Evolutionary conservation across 192 early-diverging fungal genomes (phyloP).

Genomic region (Backusella australiensis): DNA sequence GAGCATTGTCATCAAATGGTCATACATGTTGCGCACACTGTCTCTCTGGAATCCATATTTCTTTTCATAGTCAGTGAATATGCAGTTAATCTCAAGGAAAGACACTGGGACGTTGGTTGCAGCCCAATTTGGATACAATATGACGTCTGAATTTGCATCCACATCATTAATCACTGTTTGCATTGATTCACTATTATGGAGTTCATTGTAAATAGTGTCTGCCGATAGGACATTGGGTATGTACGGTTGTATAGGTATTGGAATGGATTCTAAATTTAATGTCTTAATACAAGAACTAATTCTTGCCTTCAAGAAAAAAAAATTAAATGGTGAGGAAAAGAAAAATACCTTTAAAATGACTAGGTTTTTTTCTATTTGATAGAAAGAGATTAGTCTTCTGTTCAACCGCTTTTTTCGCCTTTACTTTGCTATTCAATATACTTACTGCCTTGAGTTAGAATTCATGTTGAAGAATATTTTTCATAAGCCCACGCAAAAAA

Average conservation of each 20-base stretch:
- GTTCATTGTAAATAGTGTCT: slow-evolving; percentile 9
- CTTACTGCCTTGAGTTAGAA: background rate
- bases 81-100: slow-evolving; percentile 44
- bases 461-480: background rate
- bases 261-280: background rate
- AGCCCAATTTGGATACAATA: slow-evolving; percentile 21
- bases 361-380: slow-evolving; percentile 6
- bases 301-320: background rate
- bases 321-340: background rate
- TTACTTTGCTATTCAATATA: background rate
- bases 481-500: background rate
- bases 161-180: background rate
- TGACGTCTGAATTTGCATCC: background rate
- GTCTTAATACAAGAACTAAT: background rate
- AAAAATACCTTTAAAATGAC: background rate
- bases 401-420: background rate
- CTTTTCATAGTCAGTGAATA: slow-evolving; percentile 51
- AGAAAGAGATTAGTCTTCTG: background rate
- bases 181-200: background rate
- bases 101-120: slow-evolving; percentile 4
- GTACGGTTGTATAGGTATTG: background rate
- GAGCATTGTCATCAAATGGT: slow-evolving; percentile 63
- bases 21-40: slow-evolving; percentile 63
- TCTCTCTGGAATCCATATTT: slow-evolving; percentile 66
- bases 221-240: background rate